Evolutionary conservation across 2,329 filamentous ascomycete species (phyloP), one percentile per base, ranked within the genome.

Genomic region (Mariannaea sp.): DNA sequence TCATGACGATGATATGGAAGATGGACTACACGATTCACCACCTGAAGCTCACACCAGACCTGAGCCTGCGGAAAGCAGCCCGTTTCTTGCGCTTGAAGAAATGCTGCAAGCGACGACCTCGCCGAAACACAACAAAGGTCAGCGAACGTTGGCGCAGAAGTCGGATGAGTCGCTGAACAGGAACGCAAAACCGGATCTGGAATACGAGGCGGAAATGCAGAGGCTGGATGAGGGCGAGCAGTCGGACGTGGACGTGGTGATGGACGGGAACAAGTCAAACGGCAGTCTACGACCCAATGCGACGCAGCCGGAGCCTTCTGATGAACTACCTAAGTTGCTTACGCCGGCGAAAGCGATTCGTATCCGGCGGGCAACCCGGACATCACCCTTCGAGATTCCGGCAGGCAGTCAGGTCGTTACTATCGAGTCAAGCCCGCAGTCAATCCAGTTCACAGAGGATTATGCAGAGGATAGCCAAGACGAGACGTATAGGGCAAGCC

Each of bases 201-300:
- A 75, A 10, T 78, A 78, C 44, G 71, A 79, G 30, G 75, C 75
- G 47, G 73, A 69, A 9, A 79, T 79, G 72, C 70, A 70, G 22
- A 74, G 66, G 22, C 59, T 78, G 1, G 77, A 79, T 19, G 68
- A 69, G 2, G 68, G 60, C 2, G 67, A 68, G 1, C 59, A 67
- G 17, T 66, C 67, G n/a, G n/a, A n/a, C n/a, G n/a, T n/a, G 14
- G 66, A 68, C 22, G 53, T 26, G n/a, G 54, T 59, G 6, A 56
- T 59, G 3, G 62, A 62, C 14, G 56, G 57, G 20, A 66, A 66
- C 22, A 68, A 61, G 33, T 58, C 65, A 17, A 58, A 58, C 27
- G 61, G 61, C 24, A 64, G 49, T 4, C 53, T 73, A 5, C 72
- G 73, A n/a, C 66, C 66, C 36, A 68, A 69, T 20, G 65, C 66